Evolutionary conservation across 805 yeast species (phyloP).

Genomic region (Debaryomyces prosopidis): DNA sequence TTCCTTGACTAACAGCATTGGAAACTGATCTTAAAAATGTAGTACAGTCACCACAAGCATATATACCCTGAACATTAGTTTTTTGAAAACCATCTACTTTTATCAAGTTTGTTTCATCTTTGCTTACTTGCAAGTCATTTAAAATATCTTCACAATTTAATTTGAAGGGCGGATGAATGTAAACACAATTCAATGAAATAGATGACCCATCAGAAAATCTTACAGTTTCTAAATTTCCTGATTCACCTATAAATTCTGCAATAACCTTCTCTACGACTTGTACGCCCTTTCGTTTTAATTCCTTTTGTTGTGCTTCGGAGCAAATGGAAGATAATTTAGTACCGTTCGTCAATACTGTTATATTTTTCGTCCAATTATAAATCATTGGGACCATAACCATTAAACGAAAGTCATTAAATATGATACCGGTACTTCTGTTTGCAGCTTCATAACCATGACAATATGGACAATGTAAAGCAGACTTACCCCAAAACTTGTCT

Average conservation of each 20-base stretch:
- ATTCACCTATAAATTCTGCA: background rate
- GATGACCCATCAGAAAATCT: conserved; percentile 5
- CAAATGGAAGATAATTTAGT: background rate
- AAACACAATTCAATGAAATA: background rate
- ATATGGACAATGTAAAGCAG: conserved; percentile 11
- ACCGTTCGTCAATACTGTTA: conserved; percentile 7
- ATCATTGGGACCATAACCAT: conserved; percentile 6
- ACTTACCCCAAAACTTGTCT: conserved; percentile 15
- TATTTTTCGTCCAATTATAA: conserved; percentile 11
- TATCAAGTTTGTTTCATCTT: conserved; percentile 1
- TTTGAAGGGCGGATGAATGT: conserved; percentile 2
- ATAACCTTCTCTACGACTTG: background rate
- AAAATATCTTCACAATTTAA: conserved; percentile 4
- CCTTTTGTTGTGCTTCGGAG: background rate
- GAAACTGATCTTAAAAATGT: conserved; percentile 6
- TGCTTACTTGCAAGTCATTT: conserved; percentile 3
- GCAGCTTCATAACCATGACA: conserved; percentile 15
- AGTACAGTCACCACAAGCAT: conserved; percentile 8
- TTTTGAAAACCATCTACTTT: conserved; percentile 4
- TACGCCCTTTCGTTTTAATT: background rate
- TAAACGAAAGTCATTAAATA: background rate
- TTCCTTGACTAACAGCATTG: conserved; percentile 11
- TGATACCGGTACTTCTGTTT: conserved; percentile 8
- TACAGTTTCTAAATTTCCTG: background rate
- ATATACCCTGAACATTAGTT: conserved; percentile 7